Evolutionary conservation across 2,329 filamentous ascomycete species (phyloP), one percentile per base, ranked within the genome.

Genomic region (Epichloe elymi): DNA sequence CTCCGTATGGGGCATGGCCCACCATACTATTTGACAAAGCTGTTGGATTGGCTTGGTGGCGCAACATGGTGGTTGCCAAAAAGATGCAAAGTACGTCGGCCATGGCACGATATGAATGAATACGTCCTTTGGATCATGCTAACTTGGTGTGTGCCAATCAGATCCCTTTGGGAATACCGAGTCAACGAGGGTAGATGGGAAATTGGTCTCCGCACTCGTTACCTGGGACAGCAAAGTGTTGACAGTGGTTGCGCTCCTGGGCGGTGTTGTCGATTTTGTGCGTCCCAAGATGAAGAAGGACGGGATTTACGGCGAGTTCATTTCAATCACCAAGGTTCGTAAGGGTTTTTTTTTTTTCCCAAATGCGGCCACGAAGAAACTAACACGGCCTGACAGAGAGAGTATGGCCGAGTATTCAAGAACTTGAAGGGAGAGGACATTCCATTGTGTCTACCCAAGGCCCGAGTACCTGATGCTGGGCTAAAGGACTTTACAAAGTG

Each of bases 221-320:
- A 69, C 67, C 1, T 72, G 70, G 69, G 69, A 71, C 48, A 70
- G 68, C 55, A 72, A 72, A 50, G 58, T 71, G 7, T 67, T 67
- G 10, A 72, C 67, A 0, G 67, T 71, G 0, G 58, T 64, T 17
- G 63, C 69, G 0, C 57, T 71, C 0, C 55, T 71, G 4, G 68
- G 67, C 2, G 69, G 69, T 0, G 66, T 69, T 0, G 56, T 58
- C 11, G 63, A 69, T 41, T 57, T 70, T 20, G 68, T 69, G 4
- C 61, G 68, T 4, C 54, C 66, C 41, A 64, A 61, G 50, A 67
- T 70, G 65, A 64, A 63, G 55, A 50, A 53, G 0, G 66, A 71
- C 19, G 61, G 61, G 1, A 63, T 70, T 15, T 71, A 71, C 47
- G 38, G 64, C 1, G 63, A 66, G n/a, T 71, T 68, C 54, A 51